Evolutionary conservation across 345 rosid species (phyloP).

Genomic region (Ceriops zippeliana): DNA sequence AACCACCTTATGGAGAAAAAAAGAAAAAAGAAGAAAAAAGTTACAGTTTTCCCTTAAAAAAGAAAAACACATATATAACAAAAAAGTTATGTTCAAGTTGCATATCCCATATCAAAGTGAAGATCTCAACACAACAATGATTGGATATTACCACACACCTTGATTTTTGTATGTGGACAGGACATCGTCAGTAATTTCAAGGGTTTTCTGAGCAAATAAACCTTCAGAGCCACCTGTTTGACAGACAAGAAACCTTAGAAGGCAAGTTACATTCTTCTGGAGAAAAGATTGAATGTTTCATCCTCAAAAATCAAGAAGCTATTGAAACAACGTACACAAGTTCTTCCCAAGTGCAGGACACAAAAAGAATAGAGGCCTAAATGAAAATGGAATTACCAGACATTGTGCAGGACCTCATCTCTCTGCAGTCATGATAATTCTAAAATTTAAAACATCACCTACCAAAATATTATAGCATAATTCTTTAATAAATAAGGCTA

Average conservation of each 20-base stretch:
- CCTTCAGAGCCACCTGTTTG: constrained; percentile 93
- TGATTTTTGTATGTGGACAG: constrained; percentile 90
- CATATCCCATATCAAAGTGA: constrained; percentile 3
- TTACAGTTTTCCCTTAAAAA: background rate
- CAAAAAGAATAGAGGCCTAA: too few relatives aligned
- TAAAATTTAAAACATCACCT: too few relatives aligned
- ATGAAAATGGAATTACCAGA: too few relatives aligned
- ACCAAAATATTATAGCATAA: too few relatives aligned
- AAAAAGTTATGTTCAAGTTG: constrained; percentile 16
- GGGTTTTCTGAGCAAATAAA: constrained; percentile 86
- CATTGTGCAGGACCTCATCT: too few relatives aligned
- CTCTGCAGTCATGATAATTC: too few relatives aligned
- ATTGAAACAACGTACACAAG: too few relatives aligned
- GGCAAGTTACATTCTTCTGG: background rate
- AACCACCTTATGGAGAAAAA: constrained; percentile 61
- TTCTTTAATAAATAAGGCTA: too few relatives aligned
- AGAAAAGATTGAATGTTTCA: background rate
- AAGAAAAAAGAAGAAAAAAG: background rate
- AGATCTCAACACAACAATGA: constrained; percentile 8
- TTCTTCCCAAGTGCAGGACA: too few relatives aligned
- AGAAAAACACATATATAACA: background rate
- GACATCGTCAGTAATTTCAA: constrained; percentile 75
- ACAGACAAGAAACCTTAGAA: background rate
- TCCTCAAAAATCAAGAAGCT: too few relatives aligned
- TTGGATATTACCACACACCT: constrained; percentile 41